Evolutionary conservation across 805 yeast genomes (phyloP), one percentile per base, ranked within the genome.

Genomic region (Candida quercuum): DNA sequence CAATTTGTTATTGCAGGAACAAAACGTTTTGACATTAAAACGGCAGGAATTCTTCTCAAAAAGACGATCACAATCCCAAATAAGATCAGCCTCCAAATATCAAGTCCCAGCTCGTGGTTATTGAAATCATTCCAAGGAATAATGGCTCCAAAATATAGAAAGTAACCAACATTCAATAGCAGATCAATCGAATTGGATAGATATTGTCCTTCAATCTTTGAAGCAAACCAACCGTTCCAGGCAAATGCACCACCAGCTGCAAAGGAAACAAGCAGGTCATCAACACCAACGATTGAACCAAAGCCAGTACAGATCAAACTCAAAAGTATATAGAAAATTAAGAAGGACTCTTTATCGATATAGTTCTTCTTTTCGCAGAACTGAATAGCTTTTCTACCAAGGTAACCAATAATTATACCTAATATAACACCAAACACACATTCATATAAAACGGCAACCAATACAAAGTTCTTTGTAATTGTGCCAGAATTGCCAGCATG

Each of bases 181-280:
- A 87, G 65, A 57, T 88, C 96, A 47, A 88, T 85, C 12, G 87
- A 94, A 32, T 88, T 84, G 12, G 96, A 85, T 1, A 88, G 86
- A 52, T 86, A 88, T 12, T 87, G 72, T 49, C 85, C 95, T 51
- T 85, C 91, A 0, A 95, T 86, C 49, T 78, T 80, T 40, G 66
- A 69, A 13, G 94, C 79, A 61, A 86, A 86, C 78, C 88, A 77
- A 12, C 95, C 96, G 57, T 86, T 89, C 96, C 96, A 88, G 1
- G 94, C 76, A 59, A 88, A 89, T 3, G 96, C 86, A 3, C 95
- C 80, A 17, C 97, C 97, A 0, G 96, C 96, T 3, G 94, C 81
- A 62, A 89, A 89, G 3, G 95, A 80, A 3, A 85, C 94, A 43
- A 88, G 69, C 50, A 88, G 70, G 60, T 88, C 97, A 58, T 88